Base-by-base conservation (phyloP, 495 filamentous ascomycete species). In the Lophiotrema nucula region DNA sequence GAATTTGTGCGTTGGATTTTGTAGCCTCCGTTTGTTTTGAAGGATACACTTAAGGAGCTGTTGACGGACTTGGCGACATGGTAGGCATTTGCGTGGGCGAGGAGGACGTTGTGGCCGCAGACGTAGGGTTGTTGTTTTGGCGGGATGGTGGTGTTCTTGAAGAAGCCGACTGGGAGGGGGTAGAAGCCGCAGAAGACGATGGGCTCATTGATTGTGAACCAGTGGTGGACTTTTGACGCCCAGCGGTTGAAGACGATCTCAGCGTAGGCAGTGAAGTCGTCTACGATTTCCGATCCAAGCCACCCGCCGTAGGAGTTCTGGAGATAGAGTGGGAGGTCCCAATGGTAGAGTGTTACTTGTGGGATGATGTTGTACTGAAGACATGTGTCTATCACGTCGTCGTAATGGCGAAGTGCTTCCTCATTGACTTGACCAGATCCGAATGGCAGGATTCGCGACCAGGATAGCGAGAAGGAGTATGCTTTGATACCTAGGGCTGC, bases 121-220 rank as follows among this genome's bases (percentile, higher is more conserved):
- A 58, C 59, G 48, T 60, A 75, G 6, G 59, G 65, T 45, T 73
- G 71, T 31, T 71, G 63, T 11, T 65, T 19, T 12, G 51, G 43
- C 11, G 71, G 71, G 31, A 72, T 71, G 2, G 57, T 43, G 25
- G 66, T 69, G 25, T 65, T 64, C 45, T 61, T 67, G 60, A 73
- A 75, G 52, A 71, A 72, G 23, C 61, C 38, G 44, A 59, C 65
- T 1, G 72, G 71, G 3, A 71, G 53, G 0, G 71, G 72, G 44
- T 72, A 73, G 37, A 64, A 64, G 60, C 61, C 64, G 53, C 67
- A 71, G 51, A 71, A 71, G 28, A 71, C 68, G 46, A 56, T 63
- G 11, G 66, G 58, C 65, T 76, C 77, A 49, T 76, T 79, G 3
- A 76, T 56, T 12, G 76, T 77, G 53, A 67, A 69, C 69, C 69